A percentile compares a stretch with the other conserved stretches of the same genome.
These are phyloP conservation scores for Globisporangium spiculum DNA, from an alignment of 352 stramenopile genomes.

Conservation along the genomic window DNA sequence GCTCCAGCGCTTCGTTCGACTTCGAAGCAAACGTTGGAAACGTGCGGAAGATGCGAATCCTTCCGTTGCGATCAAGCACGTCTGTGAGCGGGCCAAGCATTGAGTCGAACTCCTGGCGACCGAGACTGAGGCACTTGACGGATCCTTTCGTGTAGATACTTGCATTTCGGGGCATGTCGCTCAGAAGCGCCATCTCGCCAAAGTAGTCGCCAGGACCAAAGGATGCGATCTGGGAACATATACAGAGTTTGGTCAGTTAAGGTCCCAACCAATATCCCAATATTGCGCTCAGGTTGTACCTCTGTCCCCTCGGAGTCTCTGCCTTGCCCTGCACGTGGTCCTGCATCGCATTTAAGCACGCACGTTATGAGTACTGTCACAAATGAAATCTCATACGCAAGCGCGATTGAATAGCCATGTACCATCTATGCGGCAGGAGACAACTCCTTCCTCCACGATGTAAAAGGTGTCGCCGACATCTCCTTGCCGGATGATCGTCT, in stretches of 20 bases:
- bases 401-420: neutral
- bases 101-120: constrained; percentile 69
- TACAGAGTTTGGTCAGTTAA: neutral
- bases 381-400: neutral
- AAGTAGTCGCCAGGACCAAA: constrained; percentile 85
- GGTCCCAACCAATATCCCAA: neutral
- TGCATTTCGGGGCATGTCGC: constrained; percentile 80
- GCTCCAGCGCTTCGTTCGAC: constrained; percentile 63
- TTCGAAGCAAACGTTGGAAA: constrained; percentile 53
- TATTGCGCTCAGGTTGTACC: neutral
- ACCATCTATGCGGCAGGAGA: constrained; percentile 62
- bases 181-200: constrained; percentile 90
- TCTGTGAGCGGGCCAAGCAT: constrained; percentile 75
- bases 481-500: constrained; percentile 82
- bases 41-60: constrained; percentile 62
- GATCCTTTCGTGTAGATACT: constrained; percentile 60
- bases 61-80: constrained; percentile 69
- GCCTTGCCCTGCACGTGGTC: constrained; percentile 3
- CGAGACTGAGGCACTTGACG: constrained; percentile 71
- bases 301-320: constrained; percentile 2
- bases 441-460: constrained; percentile 71
- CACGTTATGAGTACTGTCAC: neutral
- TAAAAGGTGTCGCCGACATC: constrained; percentile 81
- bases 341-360: constrained; percentile 3
- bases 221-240: constrained; percentile 39